phyloP scores from a whole-genome alignment of 2,329 filamentous ascomycete species.

The Cladosporium sp. region DNA sequence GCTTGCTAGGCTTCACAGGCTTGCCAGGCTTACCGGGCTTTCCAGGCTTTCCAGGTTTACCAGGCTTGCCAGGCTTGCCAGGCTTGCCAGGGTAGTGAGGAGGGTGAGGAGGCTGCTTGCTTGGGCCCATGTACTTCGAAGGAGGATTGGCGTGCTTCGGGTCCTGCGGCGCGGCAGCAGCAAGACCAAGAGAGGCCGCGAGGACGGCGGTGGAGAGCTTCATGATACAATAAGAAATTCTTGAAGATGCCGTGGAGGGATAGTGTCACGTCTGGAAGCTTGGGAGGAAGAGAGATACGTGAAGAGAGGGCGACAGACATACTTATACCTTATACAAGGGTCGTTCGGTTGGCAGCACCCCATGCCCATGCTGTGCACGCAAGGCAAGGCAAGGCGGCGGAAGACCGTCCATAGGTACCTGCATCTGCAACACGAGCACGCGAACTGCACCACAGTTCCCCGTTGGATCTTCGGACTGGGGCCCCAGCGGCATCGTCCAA shows the following conservation, averaged over 20 bases:
- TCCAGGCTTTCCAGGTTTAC: not conserved
- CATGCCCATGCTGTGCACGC: not conserved
- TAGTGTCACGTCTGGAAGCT: not conserved
- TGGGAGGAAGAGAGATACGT: not conserved
- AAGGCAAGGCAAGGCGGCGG: not conserved
- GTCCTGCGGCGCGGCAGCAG: not conserved
- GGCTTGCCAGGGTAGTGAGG: not conserved
- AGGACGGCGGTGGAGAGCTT: conserved; percentile 13
- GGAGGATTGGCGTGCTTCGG: conserved; percentile 2
- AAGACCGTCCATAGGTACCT: conserved; percentile 10
- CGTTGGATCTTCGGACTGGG: not conserved
- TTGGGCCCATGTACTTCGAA: not conserved
- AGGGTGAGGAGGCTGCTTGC: conserved; percentile 11
- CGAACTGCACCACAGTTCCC: not conserved
- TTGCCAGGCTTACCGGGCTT: conserved; percentile 1
- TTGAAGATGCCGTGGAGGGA: not conserved
- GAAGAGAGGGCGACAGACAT: not conserved
- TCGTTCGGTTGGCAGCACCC: not conserved
- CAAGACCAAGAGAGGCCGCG: conserved; percentile 14
- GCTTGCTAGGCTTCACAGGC: conserved; percentile 26
- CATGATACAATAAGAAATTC: not conserved
- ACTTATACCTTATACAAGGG: conserved; percentile 12
- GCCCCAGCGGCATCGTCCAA: not conserved
- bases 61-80: not conserved
- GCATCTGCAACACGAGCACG: not conserved